Evolutionary conservation across 768 basidiomycete genomes (phyloP).

Genomic region (Macrolepiota fuliginosa): DNA sequence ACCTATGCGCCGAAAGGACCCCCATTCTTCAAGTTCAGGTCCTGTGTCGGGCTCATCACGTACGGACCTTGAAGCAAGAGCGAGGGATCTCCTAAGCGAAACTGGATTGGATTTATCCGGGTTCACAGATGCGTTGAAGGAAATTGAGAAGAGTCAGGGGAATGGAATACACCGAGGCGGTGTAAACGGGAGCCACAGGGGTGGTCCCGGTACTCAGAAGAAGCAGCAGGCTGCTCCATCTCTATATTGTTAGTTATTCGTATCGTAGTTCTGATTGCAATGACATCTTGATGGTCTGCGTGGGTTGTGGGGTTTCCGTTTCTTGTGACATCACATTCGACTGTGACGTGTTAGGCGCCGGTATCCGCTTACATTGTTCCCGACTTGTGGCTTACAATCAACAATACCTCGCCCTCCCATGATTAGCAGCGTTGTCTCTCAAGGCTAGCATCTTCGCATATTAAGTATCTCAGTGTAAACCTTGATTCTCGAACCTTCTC

Average conservation of each 20-base stretch:
- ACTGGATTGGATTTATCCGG: constrained; percentile 23
- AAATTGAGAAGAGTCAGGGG: constrained; percentile 18
- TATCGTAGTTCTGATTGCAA: not conserved
- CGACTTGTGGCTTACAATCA: not conserved
- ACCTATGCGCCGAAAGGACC: not conserved
- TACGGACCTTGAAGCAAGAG: constrained; percentile 11
- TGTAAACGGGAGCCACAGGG: not conserved
- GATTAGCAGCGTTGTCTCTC: too few species aligned
- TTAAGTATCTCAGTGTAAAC: not conserved
- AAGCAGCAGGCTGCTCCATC: constrained; percentile 6
- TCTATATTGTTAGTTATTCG: not conserved
- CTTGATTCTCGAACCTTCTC: not conserved
- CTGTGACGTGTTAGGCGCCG: not conserved
- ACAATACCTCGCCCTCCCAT: not conserved
- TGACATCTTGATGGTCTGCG: not conserved
- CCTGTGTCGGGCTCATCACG: not conserved
- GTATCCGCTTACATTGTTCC: not conserved
- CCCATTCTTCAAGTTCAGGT: not conserved
- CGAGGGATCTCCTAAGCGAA: constrained; percentile 21
- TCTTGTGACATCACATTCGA: not conserved
- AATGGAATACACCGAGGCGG: not conserved
- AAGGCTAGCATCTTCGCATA: not conserved
- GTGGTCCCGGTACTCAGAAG: not conserved
- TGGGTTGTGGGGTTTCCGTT: not conserved
- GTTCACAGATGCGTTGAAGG: constrained; percentile 22